Evolutionary conservation across 768 basidiomycete genomes (phyloP), one percentile per base, ranked within the genome.

Genomic region (Tulasnella sp.): DNA sequence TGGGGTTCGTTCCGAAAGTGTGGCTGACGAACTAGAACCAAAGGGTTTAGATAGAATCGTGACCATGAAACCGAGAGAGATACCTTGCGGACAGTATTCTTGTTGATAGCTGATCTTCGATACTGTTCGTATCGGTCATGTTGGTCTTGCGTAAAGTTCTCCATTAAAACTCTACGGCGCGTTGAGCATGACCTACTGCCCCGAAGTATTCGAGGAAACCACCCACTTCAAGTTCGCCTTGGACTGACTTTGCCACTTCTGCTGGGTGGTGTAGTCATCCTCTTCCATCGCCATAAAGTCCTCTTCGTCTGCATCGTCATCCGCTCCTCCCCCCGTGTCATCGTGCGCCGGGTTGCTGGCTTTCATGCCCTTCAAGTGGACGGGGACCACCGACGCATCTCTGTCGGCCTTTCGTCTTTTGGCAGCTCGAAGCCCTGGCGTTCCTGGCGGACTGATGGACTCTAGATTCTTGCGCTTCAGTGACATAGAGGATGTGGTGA

Each of bases 41-140:
- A 71, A 54, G 15, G 0, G 31, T 45, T 45, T 11, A 67, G 67
- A 64, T 12, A 25, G 1, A 8, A 40, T 49, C 31, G 31, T 25
- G 17, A 34, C 8, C 36, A 40, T n/a, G 54, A 72, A 52, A 72
- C 34, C 34, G 42, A 22, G 74, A 67, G 39, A 81, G 84, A 17
- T 77, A 91, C 94, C 86, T 91, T 94, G 36, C 93, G 85, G 2
- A 96, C 91, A 29, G 90, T 90, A 79, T 91, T 91, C 80, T 95
- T 95, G 0, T 92, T 91, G 25, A 96, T 83, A 1, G 92, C 93
- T 79, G 93, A 91, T 25, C 94, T 87, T 76, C 93, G 85, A 82
- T 95, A 96, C 0, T 92, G 91, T 80, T 96, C 94, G 79, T 95
- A 96, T 0, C 94, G 88, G 64, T 95, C 93, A 81, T 94, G 93